Conservation (phyloP, 2,329 filamentous ascomycete species). For the Fusarium goolgardi region DNA sequence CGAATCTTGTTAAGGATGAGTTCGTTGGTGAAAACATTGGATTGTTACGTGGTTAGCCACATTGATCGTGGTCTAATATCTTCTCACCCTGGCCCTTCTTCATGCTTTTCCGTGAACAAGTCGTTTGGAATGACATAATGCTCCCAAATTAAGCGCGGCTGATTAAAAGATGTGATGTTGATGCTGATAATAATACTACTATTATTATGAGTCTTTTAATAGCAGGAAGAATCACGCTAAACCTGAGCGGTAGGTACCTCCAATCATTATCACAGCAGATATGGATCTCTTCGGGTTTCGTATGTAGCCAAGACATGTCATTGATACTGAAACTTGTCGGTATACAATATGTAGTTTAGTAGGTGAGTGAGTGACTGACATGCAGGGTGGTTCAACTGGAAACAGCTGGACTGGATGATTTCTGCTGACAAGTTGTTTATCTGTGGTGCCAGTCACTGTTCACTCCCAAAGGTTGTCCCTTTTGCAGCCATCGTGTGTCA, state of each 20-base stretch:
- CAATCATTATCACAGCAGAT: not conserved
- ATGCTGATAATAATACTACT: not conserved
- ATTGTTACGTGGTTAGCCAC: constrained; percentile 25
- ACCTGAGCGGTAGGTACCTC: not conserved
- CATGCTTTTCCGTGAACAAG: constrained; percentile 1
- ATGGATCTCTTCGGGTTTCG: not conserved
- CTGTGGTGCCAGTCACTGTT: constrained; percentile 8
- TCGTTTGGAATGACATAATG: constrained; percentile 16
- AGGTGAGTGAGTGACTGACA: not conserved
- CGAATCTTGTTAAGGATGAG: not conserved
- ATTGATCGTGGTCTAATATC: constrained; percentile 23
- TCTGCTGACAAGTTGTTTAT: not conserved
- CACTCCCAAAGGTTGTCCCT: not conserved
- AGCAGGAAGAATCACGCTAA: not conserved
- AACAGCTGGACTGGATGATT: constrained; percentile 5
- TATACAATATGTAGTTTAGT: not conserved
- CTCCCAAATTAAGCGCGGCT: not conserved
- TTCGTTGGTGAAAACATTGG: not conserved
- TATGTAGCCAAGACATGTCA: constrained; percentile 14
- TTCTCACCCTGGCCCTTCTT: not conserved
- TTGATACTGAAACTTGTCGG: constrained; percentile 15
- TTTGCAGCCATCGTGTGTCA: constrained; percentile 33
- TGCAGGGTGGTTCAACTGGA: constrained; percentile 14
- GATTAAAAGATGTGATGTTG: not conserved
- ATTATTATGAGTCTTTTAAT: not conserved